A percentile compares a stretch with the other conserved stretches of the same genome.
phyloP scores from a whole-genome alignment of 2,329 filamentous ascomycete species.

The Exophiala lecanii-corni region DNA sequence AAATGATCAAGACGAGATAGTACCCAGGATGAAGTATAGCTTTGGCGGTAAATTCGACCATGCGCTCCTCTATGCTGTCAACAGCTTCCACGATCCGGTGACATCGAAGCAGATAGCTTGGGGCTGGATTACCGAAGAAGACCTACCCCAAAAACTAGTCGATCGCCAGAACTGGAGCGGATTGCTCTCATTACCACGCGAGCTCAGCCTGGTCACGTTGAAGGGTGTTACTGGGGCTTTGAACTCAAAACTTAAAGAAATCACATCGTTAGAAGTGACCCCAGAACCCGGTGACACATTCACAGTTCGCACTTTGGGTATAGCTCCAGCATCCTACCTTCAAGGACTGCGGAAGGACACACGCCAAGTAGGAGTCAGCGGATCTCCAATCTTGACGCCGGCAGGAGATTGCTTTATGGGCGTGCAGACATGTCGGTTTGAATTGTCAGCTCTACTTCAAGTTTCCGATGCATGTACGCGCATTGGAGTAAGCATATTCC shows the following conservation, averaged over 20 bases:
- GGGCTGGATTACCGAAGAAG: slow-evolving; percentile 51
- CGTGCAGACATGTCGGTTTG: slow-evolving; percentile 17
- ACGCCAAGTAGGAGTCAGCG: slow-evolving; percentile 9
- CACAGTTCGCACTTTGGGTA: slow-evolving; percentile 43
- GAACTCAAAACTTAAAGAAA: slow-evolving; percentile 34
- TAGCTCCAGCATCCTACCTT: slow-evolving; percentile 29
- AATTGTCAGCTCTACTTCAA: slow-evolving; percentile 17
- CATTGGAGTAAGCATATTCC: slow-evolving; percentile 32
- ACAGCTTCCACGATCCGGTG: slow-evolving; percentile 45
- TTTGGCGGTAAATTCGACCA: slow-evolving; percentile 47
- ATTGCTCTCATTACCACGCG: slow-evolving; percentile 44
- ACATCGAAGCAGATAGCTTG: slow-evolving; percentile 41
- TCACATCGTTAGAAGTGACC: slow-evolving; percentile 40
- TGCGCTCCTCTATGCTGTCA: slow-evolving; percentile 47
- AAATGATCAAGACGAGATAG: slow-evolving; percentile 3
- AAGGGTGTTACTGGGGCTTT: slow-evolving; percentile 36
- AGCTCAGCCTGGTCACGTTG: slow-evolving; percentile 39
- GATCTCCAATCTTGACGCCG: slow-evolving; percentile 25
- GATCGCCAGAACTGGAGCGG: slow-evolving; percentile 49
- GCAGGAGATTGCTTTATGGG: slow-evolving; percentile 12
- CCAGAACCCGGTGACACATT: slow-evolving; percentile 27
- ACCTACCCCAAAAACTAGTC: slow-evolving; percentile 41
- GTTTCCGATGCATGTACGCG: slow-evolving; percentile 27
- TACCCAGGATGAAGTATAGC: slow-evolving; percentile 31
- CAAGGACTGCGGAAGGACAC: slow-evolving; percentile 22